These are phyloP conservation scores for Alternaria ethzedia DNA, from an alignment of 2,329 filamentous ascomycete genomes.

Conservation along the genomic window DNA sequence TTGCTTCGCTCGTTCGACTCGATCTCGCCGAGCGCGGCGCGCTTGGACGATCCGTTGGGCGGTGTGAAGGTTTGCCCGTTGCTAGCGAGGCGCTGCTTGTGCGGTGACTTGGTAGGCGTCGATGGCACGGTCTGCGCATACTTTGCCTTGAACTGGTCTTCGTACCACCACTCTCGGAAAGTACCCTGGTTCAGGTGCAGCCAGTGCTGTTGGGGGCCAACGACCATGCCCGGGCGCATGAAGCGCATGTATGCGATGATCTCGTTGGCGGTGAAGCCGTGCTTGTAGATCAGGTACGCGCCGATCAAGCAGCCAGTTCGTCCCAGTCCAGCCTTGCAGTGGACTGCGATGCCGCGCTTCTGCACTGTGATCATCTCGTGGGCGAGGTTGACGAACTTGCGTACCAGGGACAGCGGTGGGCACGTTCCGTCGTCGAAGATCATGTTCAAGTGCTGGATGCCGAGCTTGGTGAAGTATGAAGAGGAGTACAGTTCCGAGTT, in stretches of 20 bases:
- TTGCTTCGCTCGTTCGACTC: slow-evolving; percentile 73
- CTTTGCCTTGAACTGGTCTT: slow-evolving; percentile 80
- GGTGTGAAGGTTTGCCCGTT: slow-evolving; percentile 80
- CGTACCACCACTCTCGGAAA: slow-evolving; percentile 98
- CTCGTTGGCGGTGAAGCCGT: slow-evolving; percentile 97
- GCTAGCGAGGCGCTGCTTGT: slow-evolving; percentile 61
- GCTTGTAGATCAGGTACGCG: slow-evolving; percentile 95
- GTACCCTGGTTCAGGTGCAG: slow-evolving; percentile 94
- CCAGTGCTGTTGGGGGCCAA: slow-evolving; percentile 98
- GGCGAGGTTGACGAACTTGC: slow-evolving; percentile 92
- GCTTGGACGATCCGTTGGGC: slow-evolving; percentile 76
- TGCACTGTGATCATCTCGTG: slow-evolving; percentile 92
- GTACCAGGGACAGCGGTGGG: slow-evolving; percentile 84
- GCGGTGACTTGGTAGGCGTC: slow-evolving; percentile 63
- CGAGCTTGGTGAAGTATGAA: slow-evolving; percentile 94
- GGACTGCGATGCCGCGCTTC: slow-evolving; percentile 93
- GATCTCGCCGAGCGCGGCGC: slow-evolving; percentile 91
- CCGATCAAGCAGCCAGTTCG: slow-evolving; percentile 96
- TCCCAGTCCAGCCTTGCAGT: slow-evolving; percentile 97
- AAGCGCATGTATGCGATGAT: slow-evolving; percentile 98
- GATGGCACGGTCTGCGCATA: slow-evolving; percentile 67
- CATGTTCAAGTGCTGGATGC: slow-evolving; percentile 97
- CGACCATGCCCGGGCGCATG: slow-evolving; percentile 98
- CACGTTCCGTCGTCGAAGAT: slow-evolving; percentile 99
- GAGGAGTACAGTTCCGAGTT: slow-evolving; percentile 97